phyloP scores from a whole-genome alignment of 768 basidiomycete genomes.

The Suillus hirtellus region DNA sequence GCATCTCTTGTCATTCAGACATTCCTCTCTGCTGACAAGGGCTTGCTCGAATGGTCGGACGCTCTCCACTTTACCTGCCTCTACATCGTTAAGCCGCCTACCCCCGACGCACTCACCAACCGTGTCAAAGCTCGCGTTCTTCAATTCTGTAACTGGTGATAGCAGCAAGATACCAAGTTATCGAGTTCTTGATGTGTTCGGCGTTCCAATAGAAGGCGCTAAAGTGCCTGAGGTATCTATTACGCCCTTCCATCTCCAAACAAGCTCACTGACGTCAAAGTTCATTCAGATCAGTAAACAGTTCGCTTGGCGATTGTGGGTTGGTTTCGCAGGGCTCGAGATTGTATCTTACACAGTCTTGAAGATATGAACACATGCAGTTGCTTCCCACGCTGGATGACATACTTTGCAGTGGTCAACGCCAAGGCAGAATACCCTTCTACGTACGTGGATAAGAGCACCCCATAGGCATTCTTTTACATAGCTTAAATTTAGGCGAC shows the following conservation, averaged over 20 bases:
- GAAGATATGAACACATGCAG: slow-evolving; percentile 76
- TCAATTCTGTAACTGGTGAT: slow-evolving; percentile 70
- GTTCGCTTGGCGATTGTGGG: slow-evolving; percentile 63
- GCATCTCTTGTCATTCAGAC: slow-evolving; percentile 10
- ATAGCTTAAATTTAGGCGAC: slow-evolving; percentile 60
- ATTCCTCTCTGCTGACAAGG: slow-evolving; percentile 1
- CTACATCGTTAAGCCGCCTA: slow-evolving; percentile 28
- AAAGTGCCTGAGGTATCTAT: slow-evolving; percentile 70
- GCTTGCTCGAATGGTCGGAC: slow-evolving; percentile 17
- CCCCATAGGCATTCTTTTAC: neutral
- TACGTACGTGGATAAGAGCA: slow-evolving; percentile 54
- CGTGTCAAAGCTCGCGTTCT: slow-evolving; percentile 69
- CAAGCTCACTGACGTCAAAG: slow-evolving; percentile 10
- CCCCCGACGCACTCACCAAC: slow-evolving; percentile 57
- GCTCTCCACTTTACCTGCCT: slow-evolving; percentile 10
- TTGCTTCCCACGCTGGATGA: slow-evolving; percentile 83
- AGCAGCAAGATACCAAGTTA: slow-evolving; percentile 78
- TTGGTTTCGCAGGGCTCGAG: slow-evolving; percentile 7
- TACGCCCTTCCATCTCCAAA: neutral
- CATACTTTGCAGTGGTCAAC: slow-evolving; percentile 86
- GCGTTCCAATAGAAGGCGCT: slow-evolving; percentile 71
- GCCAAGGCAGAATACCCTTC: slow-evolving; percentile 91
- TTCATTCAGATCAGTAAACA: slow-evolving; percentile 60
- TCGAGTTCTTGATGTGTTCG: slow-evolving; percentile 80
- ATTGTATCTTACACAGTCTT: slow-evolving; percentile 3